Evolutionary conservation across 805 yeast genomes (phyloP).

Genomic region (Candida montana): DNA sequence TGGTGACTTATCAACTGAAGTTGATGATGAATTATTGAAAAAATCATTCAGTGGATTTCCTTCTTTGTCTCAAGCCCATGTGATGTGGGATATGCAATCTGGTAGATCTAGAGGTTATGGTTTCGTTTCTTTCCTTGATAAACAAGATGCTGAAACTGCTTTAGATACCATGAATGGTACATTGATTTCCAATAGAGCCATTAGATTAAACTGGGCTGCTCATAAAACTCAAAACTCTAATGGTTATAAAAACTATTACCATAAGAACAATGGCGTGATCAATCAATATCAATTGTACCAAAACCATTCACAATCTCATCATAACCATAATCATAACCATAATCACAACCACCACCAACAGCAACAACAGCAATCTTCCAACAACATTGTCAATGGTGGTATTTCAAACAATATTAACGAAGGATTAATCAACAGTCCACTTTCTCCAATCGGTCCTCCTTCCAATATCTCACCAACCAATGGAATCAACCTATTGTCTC

Average conservation of each 20-base stretch:
- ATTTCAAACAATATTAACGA: not conserved
- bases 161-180: constrained; percentile 70
- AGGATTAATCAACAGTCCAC: not conserved
- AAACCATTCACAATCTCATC: not conserved
- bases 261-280: constrained; percentile 5
- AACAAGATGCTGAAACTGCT: constrained; percentile 69
- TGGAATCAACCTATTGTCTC: constrained; percentile 26
- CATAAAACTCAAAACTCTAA: constrained; percentile 46
- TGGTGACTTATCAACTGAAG: constrained; percentile 80
- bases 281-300: constrained; percentile 7
- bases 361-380: constrained; percentile 1
- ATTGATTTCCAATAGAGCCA: constrained; percentile 64
- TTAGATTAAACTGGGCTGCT: constrained; percentile 86
- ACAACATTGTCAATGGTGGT: constrained; percentile 9
- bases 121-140: constrained; percentile 68
- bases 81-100: constrained; percentile 96
- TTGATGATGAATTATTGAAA: constrained; percentile 68
- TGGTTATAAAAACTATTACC: not conserved
- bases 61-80: constrained; percentile 76
- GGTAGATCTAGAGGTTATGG: constrained; percentile 92
- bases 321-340: constrained; percentile 6
- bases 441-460: constrained; percentile 1
- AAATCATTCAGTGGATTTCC: constrained; percentile 51
- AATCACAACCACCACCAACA: not conserved
- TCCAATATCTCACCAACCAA: constrained; percentile 1